phyloP scores from a whole-genome alignment of 805 yeast genomes.

The Metschnikowia chrysomelidarum region DNA sequence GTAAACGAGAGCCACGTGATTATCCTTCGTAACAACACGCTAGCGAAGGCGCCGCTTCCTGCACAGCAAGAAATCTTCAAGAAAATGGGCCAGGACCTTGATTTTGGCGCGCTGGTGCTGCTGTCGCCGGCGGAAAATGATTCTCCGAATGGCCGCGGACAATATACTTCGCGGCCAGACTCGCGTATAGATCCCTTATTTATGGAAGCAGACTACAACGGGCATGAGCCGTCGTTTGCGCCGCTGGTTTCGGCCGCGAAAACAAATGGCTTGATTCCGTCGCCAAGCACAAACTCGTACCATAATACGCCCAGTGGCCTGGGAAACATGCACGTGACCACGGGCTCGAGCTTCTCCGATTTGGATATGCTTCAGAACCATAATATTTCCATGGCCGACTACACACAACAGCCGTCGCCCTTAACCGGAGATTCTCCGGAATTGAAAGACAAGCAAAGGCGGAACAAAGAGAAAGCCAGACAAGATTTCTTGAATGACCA shows the following conservation, averaged over 20 bases:
- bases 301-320: constrained; percentile 26
- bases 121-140: constrained; percentile 14
- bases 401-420: constrained; percentile 27
- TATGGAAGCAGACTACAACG: no score
- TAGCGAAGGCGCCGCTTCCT: constrained; percentile 49
- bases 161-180: constrained; percentile 1
- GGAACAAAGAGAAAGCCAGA: constrained; percentile 6
- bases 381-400: constrained; percentile 10
- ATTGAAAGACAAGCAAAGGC: constrained; percentile 11
- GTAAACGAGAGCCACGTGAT: constrained; percentile 40
- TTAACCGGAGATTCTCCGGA: constrained; percentile 22
- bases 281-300: constrained; percentile 26
- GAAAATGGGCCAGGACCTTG: constrained; percentile 2
- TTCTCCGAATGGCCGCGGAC: constrained; percentile 3
- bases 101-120: constrained; percentile 12
- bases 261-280: constrained; percentile 19
- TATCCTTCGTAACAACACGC: constrained; percentile 50
- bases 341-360: constrained; percentile 9
- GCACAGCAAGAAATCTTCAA: constrained; percentile 6
- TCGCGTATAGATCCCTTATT: no score
- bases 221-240: no score
- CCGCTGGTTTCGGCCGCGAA: no score
- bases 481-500: constrained; percentile 9
- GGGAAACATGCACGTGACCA: constrained; percentile 3
- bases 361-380: constrained; percentile 11